Conservation (phyloP, 805 yeast genomes). For the Saccharomyces cerevisiae region DNA sequence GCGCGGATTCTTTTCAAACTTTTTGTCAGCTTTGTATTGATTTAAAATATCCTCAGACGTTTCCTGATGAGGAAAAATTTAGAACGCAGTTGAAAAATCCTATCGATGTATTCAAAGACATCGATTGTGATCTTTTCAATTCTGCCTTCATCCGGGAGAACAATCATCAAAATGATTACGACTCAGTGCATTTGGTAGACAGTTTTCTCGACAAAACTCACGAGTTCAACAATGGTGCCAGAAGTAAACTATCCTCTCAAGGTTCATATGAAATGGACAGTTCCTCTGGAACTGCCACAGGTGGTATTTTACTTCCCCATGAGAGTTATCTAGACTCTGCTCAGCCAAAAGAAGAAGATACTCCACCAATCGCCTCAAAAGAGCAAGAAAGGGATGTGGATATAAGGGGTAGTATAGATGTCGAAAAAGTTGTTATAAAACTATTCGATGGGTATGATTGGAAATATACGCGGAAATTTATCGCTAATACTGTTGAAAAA, state of each 20-base stretch:
- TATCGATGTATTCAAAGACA: conserved; percentile 35
- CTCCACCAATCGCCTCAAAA: neutral
- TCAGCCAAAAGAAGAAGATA: conserved; percentile 1
- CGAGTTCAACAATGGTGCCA: neutral
- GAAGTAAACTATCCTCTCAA: neutral
- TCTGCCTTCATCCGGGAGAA: conserved; percentile 6
- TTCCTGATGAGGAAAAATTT: conserved; percentile 53
- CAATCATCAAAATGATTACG: conserved; percentile 14
- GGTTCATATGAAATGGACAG: neutral
- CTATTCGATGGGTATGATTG: conserved; percentile 91
- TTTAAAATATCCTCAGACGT: conserved; percentile 57
- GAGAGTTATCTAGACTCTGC: conserved; percentile 14
- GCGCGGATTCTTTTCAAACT: conserved; percentile 82
- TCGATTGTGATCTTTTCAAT: conserved; percentile 28
- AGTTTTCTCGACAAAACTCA: conserved; percentile 10
- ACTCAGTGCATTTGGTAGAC: conserved; percentile 11
- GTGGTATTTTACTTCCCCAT: neutral
- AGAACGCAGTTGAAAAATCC: conserved; percentile 27
- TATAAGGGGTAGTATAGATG: conserved; percentile 9
- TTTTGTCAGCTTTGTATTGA: conserved; percentile 61
- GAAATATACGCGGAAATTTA: conserved; percentile 63
- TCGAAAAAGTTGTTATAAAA: conserved; percentile 37
- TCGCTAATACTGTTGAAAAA: conserved; percentile 54
- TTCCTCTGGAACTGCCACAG: neutral
- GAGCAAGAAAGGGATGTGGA: neutral